Evolutionary conservation across 164 flowering plant species (phyloP).

Genomic region (Saururus chinensis): DNA sequence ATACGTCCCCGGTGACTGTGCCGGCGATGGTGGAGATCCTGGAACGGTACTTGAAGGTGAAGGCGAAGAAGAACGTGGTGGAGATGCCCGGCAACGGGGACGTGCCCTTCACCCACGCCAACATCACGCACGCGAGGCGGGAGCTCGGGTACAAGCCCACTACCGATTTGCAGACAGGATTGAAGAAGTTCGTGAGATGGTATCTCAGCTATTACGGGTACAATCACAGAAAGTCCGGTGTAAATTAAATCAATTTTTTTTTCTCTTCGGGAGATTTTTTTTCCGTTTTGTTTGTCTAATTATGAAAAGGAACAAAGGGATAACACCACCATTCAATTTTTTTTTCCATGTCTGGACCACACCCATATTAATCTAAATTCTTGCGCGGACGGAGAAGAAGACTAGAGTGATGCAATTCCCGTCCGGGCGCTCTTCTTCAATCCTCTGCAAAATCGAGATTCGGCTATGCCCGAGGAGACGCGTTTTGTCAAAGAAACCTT

Average conservation of each 20-base stretch:
- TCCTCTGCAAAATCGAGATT: no score
- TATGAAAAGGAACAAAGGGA: background rate
- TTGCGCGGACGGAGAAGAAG: no score
- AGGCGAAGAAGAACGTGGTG: conserved; percentile 13
- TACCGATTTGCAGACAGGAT: conserved; percentile 13
- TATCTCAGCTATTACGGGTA: conserved; percentile 13
- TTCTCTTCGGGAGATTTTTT: no score
- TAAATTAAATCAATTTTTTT: background rate
- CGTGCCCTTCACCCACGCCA: conserved; percentile 16
- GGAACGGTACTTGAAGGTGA: conserved; percentile 10
- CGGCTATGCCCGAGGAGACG: no score
- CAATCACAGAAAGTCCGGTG: conserved; percentile 5
- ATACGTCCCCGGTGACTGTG: conserved; percentile 15
- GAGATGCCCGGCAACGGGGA: conserved; percentile 17
- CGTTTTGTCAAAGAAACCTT: no score
- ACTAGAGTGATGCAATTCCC: no score
- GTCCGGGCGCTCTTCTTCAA: no score
- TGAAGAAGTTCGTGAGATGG: conserved; percentile 16
- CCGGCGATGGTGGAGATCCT: conserved; percentile 8
- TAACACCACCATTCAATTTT: no score
- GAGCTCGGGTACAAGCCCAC: conserved; percentile 16
- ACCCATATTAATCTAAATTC: no score
- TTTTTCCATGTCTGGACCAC: background rate
- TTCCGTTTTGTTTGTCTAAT: background rate
- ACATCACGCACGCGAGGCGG: conserved; percentile 6